Conservation (phyloP, 257 asterid genomes). For the Petunia axillaris region DNA sequence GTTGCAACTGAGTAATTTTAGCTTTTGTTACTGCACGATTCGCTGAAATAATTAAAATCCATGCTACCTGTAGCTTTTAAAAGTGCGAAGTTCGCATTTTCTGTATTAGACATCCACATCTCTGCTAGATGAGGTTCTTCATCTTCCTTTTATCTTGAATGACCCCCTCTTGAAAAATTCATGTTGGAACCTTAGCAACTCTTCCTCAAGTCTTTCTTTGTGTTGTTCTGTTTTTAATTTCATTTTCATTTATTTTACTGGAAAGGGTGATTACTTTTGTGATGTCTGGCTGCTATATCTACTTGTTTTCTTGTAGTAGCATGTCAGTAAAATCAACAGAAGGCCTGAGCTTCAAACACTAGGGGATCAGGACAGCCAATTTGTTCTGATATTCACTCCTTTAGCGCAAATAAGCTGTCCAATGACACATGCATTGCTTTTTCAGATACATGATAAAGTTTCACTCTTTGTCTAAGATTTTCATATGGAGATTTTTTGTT, state of each 20-base stretch:
- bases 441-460: background rate
- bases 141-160: slow-evolving; percentile 17
- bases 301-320: background rate
- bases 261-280: slow-evolving; percentile 9
- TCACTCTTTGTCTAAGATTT: background rate
- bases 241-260: background rate
- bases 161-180: slow-evolving; percentile 6
- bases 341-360: slow-evolving; percentile 5
- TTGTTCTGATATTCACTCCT: background rate
- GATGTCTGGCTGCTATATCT: slow-evolving; percentile 15
- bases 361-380: background rate
- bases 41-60: background rate
- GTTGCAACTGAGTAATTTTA: background rate
- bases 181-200: background rate
- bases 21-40: slow-evolving; percentile 20
- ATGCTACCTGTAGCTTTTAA: background rate
- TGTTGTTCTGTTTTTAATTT: slow-evolving; percentile 6
- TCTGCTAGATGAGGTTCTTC: background rate
- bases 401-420: slow-evolving; percentile 12
- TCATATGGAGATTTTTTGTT: background rate
- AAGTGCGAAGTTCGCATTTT: slow-evolving; percentile 8
- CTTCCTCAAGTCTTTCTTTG: slow-evolving; percentile 7
- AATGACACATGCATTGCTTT: slow-evolving; percentile 11
- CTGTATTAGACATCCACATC: slow-evolving; percentile 13
- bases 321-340: background rate